Conservation (phyloP, 306 rosid genomes). For the Gynostemma pentaphyllum region DNA sequence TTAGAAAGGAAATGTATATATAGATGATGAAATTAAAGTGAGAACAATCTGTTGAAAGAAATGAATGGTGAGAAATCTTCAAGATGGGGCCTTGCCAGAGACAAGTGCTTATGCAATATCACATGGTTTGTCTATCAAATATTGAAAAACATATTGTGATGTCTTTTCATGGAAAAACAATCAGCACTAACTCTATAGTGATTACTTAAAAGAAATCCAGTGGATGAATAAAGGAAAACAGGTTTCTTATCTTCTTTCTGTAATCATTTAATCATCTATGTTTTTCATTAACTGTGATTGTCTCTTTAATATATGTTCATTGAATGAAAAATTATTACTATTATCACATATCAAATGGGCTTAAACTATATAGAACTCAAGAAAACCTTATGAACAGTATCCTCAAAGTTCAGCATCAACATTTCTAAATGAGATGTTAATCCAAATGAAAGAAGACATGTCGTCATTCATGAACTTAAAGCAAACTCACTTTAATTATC, state of each 20-base stretch:
- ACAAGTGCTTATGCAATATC: background rate
- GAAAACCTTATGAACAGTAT: too few species aligned
- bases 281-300: background rate
- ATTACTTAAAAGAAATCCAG: background rate
- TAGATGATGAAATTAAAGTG: background rate
- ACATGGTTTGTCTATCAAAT: background rate
- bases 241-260: background rate
- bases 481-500: too few species aligned
- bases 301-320: background rate
- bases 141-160: background rate
- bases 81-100: background rate
- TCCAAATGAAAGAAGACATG: too few species aligned
- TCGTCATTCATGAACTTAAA: too few species aligned
- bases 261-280: background rate
- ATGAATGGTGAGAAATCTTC: slow-evolving; percentile 1
- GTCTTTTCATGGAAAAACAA: background rate
- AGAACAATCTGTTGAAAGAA: too few species aligned
- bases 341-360: background rate
- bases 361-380: too few species aligned
- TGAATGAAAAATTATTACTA: background rate
- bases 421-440: too few species aligned
- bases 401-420: too few species aligned
- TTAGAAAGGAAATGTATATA: too few species aligned
- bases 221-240: background rate
- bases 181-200: background rate